Conservation (phyloP, 1,284 basidiomycete species). For the Athelia sp. region DNA sequence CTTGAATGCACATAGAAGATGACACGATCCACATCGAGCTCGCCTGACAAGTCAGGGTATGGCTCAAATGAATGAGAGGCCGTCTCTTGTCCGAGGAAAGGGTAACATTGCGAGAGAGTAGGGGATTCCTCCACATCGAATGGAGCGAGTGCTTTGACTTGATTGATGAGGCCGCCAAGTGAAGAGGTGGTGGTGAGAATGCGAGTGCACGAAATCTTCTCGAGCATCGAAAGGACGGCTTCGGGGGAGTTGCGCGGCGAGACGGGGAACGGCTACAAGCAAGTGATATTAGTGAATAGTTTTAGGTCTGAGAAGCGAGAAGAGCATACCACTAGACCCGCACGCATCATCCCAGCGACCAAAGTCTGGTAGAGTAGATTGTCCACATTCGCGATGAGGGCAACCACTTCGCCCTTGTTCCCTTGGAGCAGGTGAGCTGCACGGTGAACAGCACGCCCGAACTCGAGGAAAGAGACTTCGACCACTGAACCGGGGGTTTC, state of each 20-base stretch:
- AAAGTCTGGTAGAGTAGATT: conserved; percentile 26
- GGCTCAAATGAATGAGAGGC: conserved; percentile 14
- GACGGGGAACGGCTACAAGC: conserved; percentile 27
- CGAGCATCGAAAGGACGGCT: conserved; percentile 19
- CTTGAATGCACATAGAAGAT: conserved; percentile 19
- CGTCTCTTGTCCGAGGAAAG: conserved; percentile 23
- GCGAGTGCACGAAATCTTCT: conserved; percentile 16
- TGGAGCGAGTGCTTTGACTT: conserved; percentile 5
- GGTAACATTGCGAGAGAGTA: conserved; percentile 18
- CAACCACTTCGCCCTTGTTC: conserved; percentile 22
- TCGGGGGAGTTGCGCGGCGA: conserved; percentile 23
- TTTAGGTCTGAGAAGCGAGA: not conserved
- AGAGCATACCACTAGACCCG: conserved; percentile 23
- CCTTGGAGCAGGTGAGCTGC: conserved; percentile 23
- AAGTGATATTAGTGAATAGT: not conserved
- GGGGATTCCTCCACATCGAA: conserved; percentile 19
- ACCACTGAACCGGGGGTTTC: conserved; percentile 7
- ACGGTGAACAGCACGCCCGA: conserved; percentile 23
- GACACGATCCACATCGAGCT: conserved; percentile 3
- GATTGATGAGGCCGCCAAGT: conserved; percentile 13
- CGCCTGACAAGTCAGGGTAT: conserved; percentile 14
- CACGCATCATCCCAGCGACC: conserved; percentile 21
- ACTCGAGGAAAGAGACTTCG: conserved; percentile 14
- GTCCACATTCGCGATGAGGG: conserved; percentile 25
- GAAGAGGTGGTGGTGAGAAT: conserved; percentile 18